These are phyloP conservation scores for Thelonectria blattea DNA, from an alignment of 2,329 filamentous ascomycete species.

Conservation along the genomic window DNA sequence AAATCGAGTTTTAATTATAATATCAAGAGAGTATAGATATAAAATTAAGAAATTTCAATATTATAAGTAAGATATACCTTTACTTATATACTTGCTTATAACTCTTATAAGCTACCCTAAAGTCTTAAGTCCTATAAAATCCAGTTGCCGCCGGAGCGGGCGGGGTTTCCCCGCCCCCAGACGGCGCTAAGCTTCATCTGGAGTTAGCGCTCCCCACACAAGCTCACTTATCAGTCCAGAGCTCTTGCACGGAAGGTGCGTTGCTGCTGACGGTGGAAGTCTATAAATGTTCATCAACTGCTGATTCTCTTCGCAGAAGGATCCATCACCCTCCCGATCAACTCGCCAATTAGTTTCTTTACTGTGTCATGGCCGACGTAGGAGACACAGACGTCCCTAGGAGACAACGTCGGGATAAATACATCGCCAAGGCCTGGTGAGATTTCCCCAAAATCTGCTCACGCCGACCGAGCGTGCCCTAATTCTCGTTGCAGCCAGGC, in stretches of 20 bases:
- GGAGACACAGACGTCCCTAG: background rate
- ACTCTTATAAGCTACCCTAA: no score
- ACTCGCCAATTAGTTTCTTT: background rate
- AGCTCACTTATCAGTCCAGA: background rate
- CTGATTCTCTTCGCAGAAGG: background rate
- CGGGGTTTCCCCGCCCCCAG: background rate
- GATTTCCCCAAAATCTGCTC: background rate
- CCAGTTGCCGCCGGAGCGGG: no score
- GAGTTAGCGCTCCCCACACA: background rate
- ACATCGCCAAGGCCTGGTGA: slow-evolving; percentile 3
- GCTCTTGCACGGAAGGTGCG: background rate
- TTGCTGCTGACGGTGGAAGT: background rate
- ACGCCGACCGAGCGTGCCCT: background rate
- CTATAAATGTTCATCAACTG: background rate
- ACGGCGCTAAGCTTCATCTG: background rate
- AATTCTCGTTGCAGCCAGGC: background rate
- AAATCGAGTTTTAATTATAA: no score
- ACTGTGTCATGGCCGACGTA: background rate
- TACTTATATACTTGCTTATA: no score
- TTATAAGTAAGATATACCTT: no score
- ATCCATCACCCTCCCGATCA: background rate
- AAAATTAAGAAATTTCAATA: no score
- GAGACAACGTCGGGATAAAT: slow-evolving; percentile 1
- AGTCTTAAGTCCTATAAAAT: no score
- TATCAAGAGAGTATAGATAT: no score